Evolutionary conservation across 768 basidiomycete genomes (phyloP), one percentile per base, ranked within the genome.

Genomic region (Leccinum subgranulosum): DNA sequence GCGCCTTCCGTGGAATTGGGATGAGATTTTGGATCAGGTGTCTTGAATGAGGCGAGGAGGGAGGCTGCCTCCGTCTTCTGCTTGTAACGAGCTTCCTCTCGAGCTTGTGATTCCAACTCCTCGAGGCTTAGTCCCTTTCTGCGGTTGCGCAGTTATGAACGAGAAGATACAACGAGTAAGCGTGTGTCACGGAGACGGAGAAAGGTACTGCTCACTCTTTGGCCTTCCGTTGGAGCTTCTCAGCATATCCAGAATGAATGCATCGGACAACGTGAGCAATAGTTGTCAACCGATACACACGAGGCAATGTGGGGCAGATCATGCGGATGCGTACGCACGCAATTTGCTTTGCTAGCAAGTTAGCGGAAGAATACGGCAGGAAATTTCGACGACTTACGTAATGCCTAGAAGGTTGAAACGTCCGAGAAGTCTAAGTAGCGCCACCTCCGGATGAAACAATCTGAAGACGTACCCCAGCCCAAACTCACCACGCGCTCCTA

Each of bases 141-240:
- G 62, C 33, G 55, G 29, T 56, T 36, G 47, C 27, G 49, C n/a
- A 9, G 0, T 56, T 4, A 59, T 56, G 48, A 53, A 43, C 60
- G 58, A 63, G 19, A 27, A 27, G 28, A 36, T 23, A 9, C 50
- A 15, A 27, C 36, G 31, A 48, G 49, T 25, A 43, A 49, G 50
- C 61, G 55, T 45, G 49, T 54, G 45, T 55, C 43, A 65, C 31
- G 49, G 17, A 57, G 51, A 60, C 57, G 17, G 7, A 25, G 33
- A 36, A 49, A 59, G 23, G 60, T 60, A 23, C 29, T 47, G 73
- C 83, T 79, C 76, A 92, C 90, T 84, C 77, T 67, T 82, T 73
- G 43, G 90, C 85, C 64, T 76, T 80, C 64, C 79, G 75, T 47
- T 77, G 81, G 36, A 95, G 72, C 67, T 88, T 90, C 57, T 87